Evolutionary conservation across 2,329 filamentous ascomycete species (phyloP).

Genomic region (Pleurostoma richardsiae): DNA sequence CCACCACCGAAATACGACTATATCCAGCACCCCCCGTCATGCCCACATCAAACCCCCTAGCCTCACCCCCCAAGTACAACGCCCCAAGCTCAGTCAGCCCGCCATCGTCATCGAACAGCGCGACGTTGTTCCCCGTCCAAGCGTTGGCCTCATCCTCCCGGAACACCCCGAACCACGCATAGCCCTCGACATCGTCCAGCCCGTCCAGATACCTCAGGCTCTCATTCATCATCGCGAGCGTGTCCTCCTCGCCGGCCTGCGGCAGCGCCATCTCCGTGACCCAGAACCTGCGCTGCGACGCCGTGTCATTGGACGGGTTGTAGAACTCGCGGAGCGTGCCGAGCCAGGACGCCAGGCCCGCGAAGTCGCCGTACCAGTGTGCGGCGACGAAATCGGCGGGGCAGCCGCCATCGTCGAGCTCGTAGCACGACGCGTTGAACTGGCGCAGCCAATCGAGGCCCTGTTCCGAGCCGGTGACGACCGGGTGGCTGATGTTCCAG

Average conservation of each 20-base stretch:
- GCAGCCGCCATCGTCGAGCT: constrained; percentile 29
- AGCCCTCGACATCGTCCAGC: constrained; percentile 25
- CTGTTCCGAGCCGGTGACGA: constrained; percentile 30
- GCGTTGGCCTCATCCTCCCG: constrained; percentile 28
- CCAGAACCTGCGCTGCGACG: constrained; percentile 22
- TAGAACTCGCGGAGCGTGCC: constrained; percentile 28
- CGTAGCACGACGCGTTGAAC: constrained; percentile 34
- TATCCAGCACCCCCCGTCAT: constrained; percentile 9
- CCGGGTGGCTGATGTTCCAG: constrained; percentile 34
- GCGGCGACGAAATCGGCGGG: constrained; percentile 33
- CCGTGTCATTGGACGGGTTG: constrained; percentile 11
- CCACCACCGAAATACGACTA: no score
- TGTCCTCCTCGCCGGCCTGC: constrained; percentile 23
- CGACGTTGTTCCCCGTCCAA: constrained; percentile 31
- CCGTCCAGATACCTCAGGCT: constrained; percentile 27
- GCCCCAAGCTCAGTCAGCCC: constrained; percentile 31
- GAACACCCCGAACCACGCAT: constrained; percentile 36
- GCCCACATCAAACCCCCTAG: constrained; percentile 29
- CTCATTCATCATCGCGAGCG: constrained; percentile 33
- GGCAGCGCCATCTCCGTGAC: constrained; percentile 34
- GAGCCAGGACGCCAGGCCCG: constrained; percentile 28
- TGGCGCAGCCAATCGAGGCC: constrained; percentile 31
- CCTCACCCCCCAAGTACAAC: constrained; percentile 30
- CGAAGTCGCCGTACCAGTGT: constrained; percentile 34
- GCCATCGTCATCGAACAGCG: constrained; percentile 28